phyloP scores from a whole-genome alignment of 345 rosid genomes.

The Durio zibethinus region DNA sequence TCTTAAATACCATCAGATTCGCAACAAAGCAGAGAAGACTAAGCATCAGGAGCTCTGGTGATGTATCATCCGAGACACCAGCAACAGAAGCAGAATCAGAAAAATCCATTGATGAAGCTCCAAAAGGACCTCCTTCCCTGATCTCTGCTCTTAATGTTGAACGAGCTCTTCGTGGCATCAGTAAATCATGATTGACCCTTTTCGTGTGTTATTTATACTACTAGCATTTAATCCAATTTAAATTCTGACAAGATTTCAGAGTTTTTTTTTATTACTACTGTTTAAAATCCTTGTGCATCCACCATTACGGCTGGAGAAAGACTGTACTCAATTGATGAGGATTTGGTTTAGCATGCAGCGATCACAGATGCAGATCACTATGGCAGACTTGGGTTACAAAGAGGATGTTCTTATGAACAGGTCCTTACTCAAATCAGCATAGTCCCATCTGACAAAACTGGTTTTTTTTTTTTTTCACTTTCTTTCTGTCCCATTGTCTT shows the following conservation, averaged over 20 bases:
- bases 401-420: slow-evolving; percentile 64
- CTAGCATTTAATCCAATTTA: background rate
- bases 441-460: background rate
- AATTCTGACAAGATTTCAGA: background rate
- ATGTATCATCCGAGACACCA: slow-evolving; percentile 31
- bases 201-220: background rate
- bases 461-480: background rate
- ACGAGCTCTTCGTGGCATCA: slow-evolving; percentile 80
- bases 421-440: slow-evolving; percentile 19
- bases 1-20: slow-evolving; percentile 1
- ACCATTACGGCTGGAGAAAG: background rate
- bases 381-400: slow-evolving; percentile 54
- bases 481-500: background rate
- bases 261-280: background rate
- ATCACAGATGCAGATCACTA: slow-evolving; percentile 88
- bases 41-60: slow-evolving; percentile 32
- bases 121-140: slow-evolving; percentile 51
- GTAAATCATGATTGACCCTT: slow-evolving; percentile 31
- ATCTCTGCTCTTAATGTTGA: slow-evolving; percentile 53
- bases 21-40: slow-evolving; percentile 7
- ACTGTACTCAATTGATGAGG: slow-evolving; percentile 21
- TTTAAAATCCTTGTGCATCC: background rate
- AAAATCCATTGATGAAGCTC: slow-evolving; percentile 60
- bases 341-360: slow-evolving; percentile 64
- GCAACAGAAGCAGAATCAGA: slow-evolving; percentile 36